Evolutionary conservation across 805 yeast genomes (phyloP).

Genomic region (Lipomyces kockii): DNA sequence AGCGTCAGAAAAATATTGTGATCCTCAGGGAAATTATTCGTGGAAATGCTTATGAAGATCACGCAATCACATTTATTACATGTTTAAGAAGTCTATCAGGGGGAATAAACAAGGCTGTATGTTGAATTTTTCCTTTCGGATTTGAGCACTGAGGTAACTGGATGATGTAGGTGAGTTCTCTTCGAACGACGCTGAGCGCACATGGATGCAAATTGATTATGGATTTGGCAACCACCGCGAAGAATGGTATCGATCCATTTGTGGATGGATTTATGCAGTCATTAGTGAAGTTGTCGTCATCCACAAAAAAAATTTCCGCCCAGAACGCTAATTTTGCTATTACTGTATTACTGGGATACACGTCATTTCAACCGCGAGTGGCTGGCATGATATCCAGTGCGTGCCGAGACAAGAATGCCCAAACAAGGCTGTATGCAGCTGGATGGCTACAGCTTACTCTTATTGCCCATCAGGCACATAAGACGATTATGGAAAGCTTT

Average conservation of each 20-base stretch:
- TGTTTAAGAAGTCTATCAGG: slow-evolving; percentile 55
- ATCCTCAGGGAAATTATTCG: slow-evolving; percentile 63
- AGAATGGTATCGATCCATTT: slow-evolving; percentile 44
- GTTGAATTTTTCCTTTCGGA: neutral
- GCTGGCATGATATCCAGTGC: slow-evolving; percentile 57
- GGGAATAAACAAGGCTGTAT: slow-evolving; percentile 63
- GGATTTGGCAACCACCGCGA: slow-evolving; percentile 52
- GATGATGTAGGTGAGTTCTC: slow-evolving; percentile 52
- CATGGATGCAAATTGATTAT: slow-evolving; percentile 78
- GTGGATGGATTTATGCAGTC: slow-evolving; percentile 56
- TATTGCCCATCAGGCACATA: slow-evolving; percentile 53
- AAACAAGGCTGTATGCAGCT: slow-evolving; percentile 71
- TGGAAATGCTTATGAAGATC: slow-evolving; percentile 55
- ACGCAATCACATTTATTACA: slow-evolving; percentile 45
- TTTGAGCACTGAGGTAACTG: neutral
- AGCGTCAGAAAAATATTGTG: slow-evolving; percentile 65
- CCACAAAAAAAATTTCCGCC: slow-evolving; percentile 68
- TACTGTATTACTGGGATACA: slow-evolving; percentile 48
- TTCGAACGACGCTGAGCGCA: slow-evolving; percentile 80
- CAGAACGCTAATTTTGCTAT: slow-evolving; percentile 60
- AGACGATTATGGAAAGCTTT: slow-evolving; percentile 43
- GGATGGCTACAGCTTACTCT: slow-evolving; percentile 70
- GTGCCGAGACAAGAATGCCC: slow-evolving; percentile 69
- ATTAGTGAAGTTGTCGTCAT: slow-evolving; percentile 58
- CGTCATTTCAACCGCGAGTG: slow-evolving; percentile 58